Percentiles rank a stretch among this genome's conserved stretches.
Conservation (phyloP, 495 filamentous ascomycete species). For the Bacidia gigantensis region DNA sequence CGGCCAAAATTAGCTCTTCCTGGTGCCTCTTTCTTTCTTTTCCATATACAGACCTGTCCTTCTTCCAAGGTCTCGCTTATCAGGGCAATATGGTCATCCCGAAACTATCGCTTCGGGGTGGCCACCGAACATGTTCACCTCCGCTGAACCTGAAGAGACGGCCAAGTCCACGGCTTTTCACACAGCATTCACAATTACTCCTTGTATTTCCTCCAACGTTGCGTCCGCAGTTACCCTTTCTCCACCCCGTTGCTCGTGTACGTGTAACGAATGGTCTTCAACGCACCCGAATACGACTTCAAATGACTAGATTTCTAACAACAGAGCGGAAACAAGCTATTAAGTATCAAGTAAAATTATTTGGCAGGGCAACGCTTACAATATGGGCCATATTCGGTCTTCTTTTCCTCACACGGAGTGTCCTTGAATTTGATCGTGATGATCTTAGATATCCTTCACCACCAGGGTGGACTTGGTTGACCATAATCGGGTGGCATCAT, state of each 20-base stretch:
- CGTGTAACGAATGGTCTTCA: slow-evolving; percentile 26
- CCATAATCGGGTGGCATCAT: slow-evolving; percentile 43
- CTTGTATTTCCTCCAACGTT: slow-evolving; percentile 32
- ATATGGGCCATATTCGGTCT: slow-evolving; percentile 42
- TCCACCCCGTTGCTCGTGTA: slow-evolving; percentile 37
- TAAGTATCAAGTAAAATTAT: slow-evolving; percentile 46
- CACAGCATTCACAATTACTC: slow-evolving; percentile 33
- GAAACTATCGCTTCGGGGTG: not conserved
- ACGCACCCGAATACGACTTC: slow-evolving; percentile 32
- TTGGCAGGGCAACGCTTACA: slow-evolving; percentile 42
- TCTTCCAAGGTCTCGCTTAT: not conserved
- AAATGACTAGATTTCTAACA: slow-evolving; percentile 57
- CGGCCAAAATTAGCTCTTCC: too few species aligned
- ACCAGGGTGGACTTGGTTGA: slow-evolving; percentile 55
- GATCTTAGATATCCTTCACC: slow-evolving; percentile 54
- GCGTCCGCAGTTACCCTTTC: slow-evolving; percentile 73
- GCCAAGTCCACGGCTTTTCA: slow-evolving; percentile 24
- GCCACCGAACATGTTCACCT: not conserved
- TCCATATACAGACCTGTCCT: not conserved
- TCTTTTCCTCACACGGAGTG: not conserved
- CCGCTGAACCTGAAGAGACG: not conserved
- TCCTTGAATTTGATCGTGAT: slow-evolving; percentile 27
- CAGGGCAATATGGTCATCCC: not conserved
- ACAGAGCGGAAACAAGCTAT: slow-evolving; percentile 58
- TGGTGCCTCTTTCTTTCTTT: too few species aligned